phyloP scores from a whole-genome alignment of 352 stramenopile genomes.

The Globisporangium takayamanum region DNA sequence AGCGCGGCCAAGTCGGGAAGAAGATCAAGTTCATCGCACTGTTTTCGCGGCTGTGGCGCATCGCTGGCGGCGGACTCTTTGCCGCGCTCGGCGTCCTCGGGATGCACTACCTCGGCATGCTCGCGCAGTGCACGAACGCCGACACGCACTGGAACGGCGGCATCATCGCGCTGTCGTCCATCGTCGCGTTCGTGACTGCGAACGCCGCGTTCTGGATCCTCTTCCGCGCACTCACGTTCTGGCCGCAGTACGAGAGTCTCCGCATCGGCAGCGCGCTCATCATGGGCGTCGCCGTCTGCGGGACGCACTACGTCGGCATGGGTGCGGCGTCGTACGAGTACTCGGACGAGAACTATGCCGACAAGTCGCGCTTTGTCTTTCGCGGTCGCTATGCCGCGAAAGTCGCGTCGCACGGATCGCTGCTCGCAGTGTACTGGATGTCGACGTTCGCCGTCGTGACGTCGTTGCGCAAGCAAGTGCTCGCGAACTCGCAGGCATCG shows the following conservation, averaged over 20 bases:
- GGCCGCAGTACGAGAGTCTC: constrained; percentile 38
- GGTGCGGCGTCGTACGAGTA: constrained; percentile 33
- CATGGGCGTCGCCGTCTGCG: constrained; percentile 58
- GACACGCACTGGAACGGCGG: constrained; percentile 27
- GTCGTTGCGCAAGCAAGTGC: constrained; percentile 9
- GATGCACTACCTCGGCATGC: constrained; percentile 77
- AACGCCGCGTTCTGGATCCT: constrained; percentile 67
- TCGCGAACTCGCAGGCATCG: background rate
- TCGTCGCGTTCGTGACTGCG: constrained; percentile 50
- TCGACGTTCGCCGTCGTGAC: constrained; percentile 16
- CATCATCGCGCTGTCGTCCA: constrained; percentile 36
- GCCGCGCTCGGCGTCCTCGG: constrained; percentile 56
- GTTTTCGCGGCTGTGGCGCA: constrained; percentile 49
- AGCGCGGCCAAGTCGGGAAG: constrained; percentile 32
- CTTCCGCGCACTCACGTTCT: constrained; percentile 62
- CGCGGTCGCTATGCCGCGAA: constrained; percentile 14
- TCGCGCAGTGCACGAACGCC: constrained; percentile 41
- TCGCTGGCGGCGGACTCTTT: constrained; percentile 38
- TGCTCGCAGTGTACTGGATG: constrained; percentile 53
- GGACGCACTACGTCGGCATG: constrained; percentile 59
- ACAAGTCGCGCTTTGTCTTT: background rate
- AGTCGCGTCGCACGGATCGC: constrained; percentile 37
- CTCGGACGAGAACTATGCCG: constrained; percentile 21
- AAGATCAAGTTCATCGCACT: constrained; percentile 54
- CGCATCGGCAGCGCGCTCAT: constrained; percentile 45